A percentile compares a stretch with the other conserved stretches of the same genome.
Conservation (phyloP, 257 asterid genomes). For the Apocynum venetum region DNA sequence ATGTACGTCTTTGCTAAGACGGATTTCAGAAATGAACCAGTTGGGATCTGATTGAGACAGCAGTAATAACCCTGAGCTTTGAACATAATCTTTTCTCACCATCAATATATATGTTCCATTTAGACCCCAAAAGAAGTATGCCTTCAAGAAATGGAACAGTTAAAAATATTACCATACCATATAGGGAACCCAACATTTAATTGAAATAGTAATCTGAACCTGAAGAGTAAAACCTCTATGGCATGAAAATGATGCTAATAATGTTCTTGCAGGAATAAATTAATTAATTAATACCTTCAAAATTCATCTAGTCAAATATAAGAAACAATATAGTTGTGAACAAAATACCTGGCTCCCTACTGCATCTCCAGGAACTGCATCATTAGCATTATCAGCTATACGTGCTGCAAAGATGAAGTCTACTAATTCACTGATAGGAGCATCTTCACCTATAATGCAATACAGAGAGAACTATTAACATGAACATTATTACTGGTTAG, state of each 20-base stretch:
- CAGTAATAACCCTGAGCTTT: not conserved
- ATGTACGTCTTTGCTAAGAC: not conserved
- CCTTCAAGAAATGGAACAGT: not conserved
- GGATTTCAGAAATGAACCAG: not conserved
- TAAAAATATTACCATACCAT: not conserved
- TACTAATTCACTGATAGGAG: slow-evolving; percentile 57
- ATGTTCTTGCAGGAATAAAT: not conserved
- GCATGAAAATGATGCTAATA: not conserved
- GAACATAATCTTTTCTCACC: not conserved
- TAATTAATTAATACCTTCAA: not conserved
- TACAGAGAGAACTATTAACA: slow-evolving; percentile 18
- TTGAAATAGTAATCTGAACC: not conserved
- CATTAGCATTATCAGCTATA: slow-evolving; percentile 53
- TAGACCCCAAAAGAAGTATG: not conserved
- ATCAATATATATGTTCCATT: not conserved
- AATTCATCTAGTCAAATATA: not conserved
- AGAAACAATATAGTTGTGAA: not conserved
- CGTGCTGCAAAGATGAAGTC: slow-evolving; percentile 81
- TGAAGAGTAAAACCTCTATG: not conserved
- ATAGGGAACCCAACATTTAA: not conserved
- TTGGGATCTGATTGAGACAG: not conserved
- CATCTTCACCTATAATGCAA: slow-evolving; percentile 54
- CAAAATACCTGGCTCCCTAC: slow-evolving; percentile 46
- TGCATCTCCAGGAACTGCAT: slow-evolving; percentile 31
- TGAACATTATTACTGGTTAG: not conserved